Base-by-base conservation (phyloP, 768 basidiomycete genomes). In the Lentinula sp. region DNA sequence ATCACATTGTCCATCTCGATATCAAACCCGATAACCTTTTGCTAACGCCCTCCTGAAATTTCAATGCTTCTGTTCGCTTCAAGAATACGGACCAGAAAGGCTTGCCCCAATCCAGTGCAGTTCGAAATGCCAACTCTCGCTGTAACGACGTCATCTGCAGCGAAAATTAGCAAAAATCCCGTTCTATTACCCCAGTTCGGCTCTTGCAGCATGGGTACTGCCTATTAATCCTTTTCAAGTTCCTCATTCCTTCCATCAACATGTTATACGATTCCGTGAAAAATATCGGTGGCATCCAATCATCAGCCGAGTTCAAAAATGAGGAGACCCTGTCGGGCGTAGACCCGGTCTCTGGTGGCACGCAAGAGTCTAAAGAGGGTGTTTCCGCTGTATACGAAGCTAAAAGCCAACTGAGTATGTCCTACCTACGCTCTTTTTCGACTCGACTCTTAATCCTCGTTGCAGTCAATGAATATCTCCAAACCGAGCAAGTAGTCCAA, bases 401-500 rank as follows among this genome's bases (percentile, higher is more conserved):
- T 53, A 74, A 74, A 52, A 75, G 72, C 48, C 65, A 61, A 12
- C 66, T 74, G 35, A 63, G 74, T 74, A 46, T 63, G 71, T 61
- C 15, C 20, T 43, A 18, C 28, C 28, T 41, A 49, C 7, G 28
- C n/a, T 32, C 15, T 6, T 37, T 59, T 36, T 36, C 1, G 1
- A 16, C 59, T 43, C 46, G 35, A 4, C 42, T 35, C 33, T 48
- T 8, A 6, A 9, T 39, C 9, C 9, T 54, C 33, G 16, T 28
- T n/a, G 23, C 12, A 81, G 79, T 81, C 62, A 81, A 81, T 65
- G 71, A 72, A 61, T 78, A 77, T 63, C 63, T 81, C 67, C 78
- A 80, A 66, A 72, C 78, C 43, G 79, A 81, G 78, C 79, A 37
- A 12, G 73, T 69, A 13, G 20, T 13, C 4, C 18, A 6, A 33